These are phyloP conservation scores for Echinochloa phyllopogon DNA, from an alignment of 176 grass and related monocot species.

Conservation along the genomic window DNA sequence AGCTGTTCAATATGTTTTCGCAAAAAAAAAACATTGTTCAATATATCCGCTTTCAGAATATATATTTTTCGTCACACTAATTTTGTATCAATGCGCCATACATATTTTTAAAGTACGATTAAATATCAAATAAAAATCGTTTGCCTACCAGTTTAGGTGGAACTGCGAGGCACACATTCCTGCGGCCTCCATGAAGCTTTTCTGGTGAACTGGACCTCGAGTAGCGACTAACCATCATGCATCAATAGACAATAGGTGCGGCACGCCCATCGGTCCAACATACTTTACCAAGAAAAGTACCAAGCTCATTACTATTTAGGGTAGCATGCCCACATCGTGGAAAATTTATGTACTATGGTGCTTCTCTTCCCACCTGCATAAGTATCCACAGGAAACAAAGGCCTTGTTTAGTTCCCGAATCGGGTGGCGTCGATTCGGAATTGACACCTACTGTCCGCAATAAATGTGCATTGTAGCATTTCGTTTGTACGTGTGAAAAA, in stretches of 20 bases:
- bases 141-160: background rate
- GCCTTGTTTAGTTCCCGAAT: too few species aligned
- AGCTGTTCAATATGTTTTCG: too few species aligned
- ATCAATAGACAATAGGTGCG: constrained; percentile 1
- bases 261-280: background rate
- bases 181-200: background rate
- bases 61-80: too few species aligned
- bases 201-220: background rate
- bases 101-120: background rate
- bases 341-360: too few species aligned
- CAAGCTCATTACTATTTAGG: background rate
- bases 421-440: too few species aligned
- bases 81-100: background rate
- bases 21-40: too few species aligned
- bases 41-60: too few species aligned
- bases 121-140: background rate
- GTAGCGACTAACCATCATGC: constrained; percentile 13
- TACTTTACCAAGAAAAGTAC: background rate
- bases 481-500: too few species aligned
- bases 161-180: background rate
- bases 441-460: too few species aligned
- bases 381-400: background rate
- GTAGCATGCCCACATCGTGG: background rate
- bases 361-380: too few species aligned
- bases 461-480: too few species aligned